Percentiles rank a stretch among this genome's conserved stretches.
Conservation (phyloP, 139 green algal genomes). For the Picochlorum sp. region DNA sequence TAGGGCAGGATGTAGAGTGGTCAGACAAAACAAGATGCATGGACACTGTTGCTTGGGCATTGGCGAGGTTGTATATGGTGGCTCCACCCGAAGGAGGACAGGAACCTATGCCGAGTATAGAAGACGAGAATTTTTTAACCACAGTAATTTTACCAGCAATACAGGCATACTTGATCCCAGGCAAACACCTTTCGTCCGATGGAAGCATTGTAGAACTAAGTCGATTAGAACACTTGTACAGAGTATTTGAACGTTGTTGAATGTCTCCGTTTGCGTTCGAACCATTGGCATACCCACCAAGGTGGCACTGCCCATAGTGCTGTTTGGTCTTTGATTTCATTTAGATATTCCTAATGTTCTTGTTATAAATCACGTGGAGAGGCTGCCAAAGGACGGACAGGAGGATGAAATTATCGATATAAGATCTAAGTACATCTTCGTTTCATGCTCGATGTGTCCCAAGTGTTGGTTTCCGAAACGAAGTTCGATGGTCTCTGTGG, state of each 20-base stretch:
- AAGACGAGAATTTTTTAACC: neutral
- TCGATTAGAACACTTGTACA: slow-evolving; percentile 76
- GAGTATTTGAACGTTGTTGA: slow-evolving; percentile 87
- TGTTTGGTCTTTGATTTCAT: too few species aligned
- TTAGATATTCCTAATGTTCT: too few species aligned
- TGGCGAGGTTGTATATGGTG: slow-evolving; percentile 49
- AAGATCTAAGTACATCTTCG: too few species aligned
- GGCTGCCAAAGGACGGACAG: too few species aligned
- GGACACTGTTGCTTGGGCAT: slow-evolving; percentile 24
- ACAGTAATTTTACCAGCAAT: slow-evolving; percentile 34
- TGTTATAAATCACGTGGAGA: too few species aligned
- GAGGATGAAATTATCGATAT: too few species aligned
- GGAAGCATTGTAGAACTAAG: slow-evolving; percentile 71
- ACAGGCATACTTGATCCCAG: slow-evolving; percentile 30
- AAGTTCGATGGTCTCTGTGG: too few species aligned
- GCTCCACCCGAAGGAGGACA: slow-evolving; percentile 9
- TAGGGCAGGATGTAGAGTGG: slow-evolving; percentile 70
- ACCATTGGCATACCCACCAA: too few species aligned
- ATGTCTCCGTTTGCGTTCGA: neutral
- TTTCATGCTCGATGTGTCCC: too few species aligned
- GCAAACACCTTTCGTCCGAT: slow-evolving; percentile 32
- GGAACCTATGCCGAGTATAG: neutral
- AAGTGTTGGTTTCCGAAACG: too few species aligned
- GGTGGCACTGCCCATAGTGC: too few species aligned
- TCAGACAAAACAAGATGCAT: slow-evolving; percentile 44